Base-by-base conservation (phyloP, 805 yeast genomes). In the Myxozyma nipponensis region DNA sequence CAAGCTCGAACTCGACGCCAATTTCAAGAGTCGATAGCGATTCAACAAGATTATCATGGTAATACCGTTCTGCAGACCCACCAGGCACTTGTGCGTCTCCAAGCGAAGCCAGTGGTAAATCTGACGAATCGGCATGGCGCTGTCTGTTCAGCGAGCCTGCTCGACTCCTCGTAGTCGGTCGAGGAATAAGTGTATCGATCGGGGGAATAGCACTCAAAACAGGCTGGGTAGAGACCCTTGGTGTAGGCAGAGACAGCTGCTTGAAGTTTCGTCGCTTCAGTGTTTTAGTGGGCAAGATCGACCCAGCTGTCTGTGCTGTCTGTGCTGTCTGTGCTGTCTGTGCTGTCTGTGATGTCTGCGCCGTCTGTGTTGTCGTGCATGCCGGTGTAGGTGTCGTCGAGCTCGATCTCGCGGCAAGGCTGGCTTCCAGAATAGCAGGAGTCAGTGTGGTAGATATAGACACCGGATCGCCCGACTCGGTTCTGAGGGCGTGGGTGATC, bases 201-300 rank as follows among this genome's bases (percentile, higher is more conserved):
- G 38, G 6, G 6, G 38, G 19, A 3, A 38, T 22, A 2, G 48
- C 30, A 9, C 53, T 36, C 13, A 55, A 24, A 7, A 59, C 39
- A n/a, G 56, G 41, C 7, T 64, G 42, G 3, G 65, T 49, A 3
- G 57, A 39, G 24, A 54, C 37, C 18, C 39, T 26, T 36, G 42
- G 23, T 15, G 58, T 19, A 23, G 62, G 53, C 9, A 82, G 65
- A 6, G 79, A 75, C 35, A 82, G 69, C 54, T 78, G 73, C 64
- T 83, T 83, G 57, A 81, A 65, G 60, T 83, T 83, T 49, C 78
- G 69, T 57, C 86, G 71, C 56, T 77, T 77, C 49, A 82, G 62
- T 1, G 83, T 72, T 59, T 72, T 77, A 9, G 32, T 28, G 13
- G 32, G 32, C 13, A 28, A 28, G 13, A 28, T 28, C 32, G 32